Evolutionary conservation across 305 asterid genomes (phyloP).

Genomic region (Fraxinus baroniana): DNA sequence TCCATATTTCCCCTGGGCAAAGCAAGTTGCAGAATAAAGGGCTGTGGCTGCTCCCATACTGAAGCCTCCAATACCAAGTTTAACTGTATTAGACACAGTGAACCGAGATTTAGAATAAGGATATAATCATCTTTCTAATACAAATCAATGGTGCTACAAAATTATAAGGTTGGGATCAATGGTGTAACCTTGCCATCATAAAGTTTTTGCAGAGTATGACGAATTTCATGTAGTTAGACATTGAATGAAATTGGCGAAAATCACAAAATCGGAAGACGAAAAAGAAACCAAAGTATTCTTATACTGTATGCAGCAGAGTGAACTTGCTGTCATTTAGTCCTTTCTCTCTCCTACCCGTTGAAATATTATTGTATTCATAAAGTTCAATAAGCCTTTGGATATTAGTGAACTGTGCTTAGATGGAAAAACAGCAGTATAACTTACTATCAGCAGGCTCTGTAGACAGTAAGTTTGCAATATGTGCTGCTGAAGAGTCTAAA

Average conservation of each 20-base stretch:
- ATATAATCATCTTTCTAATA: neutral
- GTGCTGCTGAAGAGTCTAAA: slow-evolving; percentile 86
- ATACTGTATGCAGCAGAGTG: neutral
- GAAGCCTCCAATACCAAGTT: slow-evolving; percentile 95
- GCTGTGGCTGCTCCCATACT: slow-evolving; percentile 97
- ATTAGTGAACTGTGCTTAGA: neutral
- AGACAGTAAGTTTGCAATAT: slow-evolving; percentile 83
- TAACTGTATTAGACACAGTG: slow-evolving; percentile 44
- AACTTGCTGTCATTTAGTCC: neutral
- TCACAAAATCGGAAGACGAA: neutral
- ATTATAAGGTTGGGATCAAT: neutral
- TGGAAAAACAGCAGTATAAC: slow-evolving; percentile 20
- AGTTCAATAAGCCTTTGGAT: neutral
- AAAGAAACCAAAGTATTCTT: neutral
- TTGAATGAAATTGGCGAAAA: neutral
- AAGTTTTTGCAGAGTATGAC: neutral
- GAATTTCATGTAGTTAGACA: neutral
- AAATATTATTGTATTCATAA: neutral
- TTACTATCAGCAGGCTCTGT: slow-evolving; percentile 90
- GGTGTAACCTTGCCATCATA: neutral
- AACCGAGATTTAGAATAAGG: slow-evolving; percentile 12
- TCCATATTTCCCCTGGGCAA: slow-evolving; percentile 77
- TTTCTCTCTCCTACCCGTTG: neutral
- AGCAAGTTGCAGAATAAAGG: slow-evolving; percentile 90
- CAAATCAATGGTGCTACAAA: neutral